These are phyloP conservation scores for Cyclostephanos invisitatus DNA, from an alignment of 108 stramenopile species.

Conservation along the genomic window DNA sequence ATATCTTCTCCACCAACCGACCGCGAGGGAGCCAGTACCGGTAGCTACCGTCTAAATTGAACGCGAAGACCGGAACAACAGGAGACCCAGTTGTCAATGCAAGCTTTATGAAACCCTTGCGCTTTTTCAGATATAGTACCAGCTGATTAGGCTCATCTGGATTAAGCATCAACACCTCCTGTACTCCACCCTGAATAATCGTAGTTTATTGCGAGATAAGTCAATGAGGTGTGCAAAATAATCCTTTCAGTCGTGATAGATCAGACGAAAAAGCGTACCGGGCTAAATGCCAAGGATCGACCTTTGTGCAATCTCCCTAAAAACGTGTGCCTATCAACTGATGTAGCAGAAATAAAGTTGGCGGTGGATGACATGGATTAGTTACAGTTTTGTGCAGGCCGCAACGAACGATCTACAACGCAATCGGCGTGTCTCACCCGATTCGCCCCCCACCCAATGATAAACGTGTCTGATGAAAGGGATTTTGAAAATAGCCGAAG, in stretches of 20 bases:
- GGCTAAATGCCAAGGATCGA: conserved; percentile 51
- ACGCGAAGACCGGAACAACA: conserved; percentile 85
- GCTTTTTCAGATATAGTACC: conserved; percentile 59
- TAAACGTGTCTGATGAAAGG: conserved; percentile 63
- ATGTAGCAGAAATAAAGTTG: not conserved
- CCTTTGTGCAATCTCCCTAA: conserved; percentile 32
- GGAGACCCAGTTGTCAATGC: conserved; percentile 72
- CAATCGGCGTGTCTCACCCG: not conserved
- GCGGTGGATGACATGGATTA: not conserved
- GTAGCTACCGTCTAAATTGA: conserved; percentile 61
- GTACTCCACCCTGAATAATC: conserved; percentile 52
- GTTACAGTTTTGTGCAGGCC: not conserved
- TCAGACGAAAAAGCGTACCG: conserved; percentile 21
- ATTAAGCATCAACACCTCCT: conserved; percentile 56
- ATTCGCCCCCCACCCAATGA: conserved; percentile 29
- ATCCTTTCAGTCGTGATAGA: not conserved
- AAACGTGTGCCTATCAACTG: conserved; percentile 58
- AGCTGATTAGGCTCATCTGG: conserved; percentile 46
- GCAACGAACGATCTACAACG: not conserved
- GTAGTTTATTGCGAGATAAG: not conserved
- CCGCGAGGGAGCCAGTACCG: conserved; percentile 50
- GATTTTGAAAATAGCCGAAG: conserved; percentile 47
- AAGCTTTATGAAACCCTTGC: conserved; percentile 88
- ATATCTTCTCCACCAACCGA: conserved; percentile 36
- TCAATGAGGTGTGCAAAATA: not conserved